These are phyloP conservation scores for Jackrogersella multiformis DNA, from an alignment of 495 filamentous ascomycete genomes.

Conservation along the genomic window DNA sequence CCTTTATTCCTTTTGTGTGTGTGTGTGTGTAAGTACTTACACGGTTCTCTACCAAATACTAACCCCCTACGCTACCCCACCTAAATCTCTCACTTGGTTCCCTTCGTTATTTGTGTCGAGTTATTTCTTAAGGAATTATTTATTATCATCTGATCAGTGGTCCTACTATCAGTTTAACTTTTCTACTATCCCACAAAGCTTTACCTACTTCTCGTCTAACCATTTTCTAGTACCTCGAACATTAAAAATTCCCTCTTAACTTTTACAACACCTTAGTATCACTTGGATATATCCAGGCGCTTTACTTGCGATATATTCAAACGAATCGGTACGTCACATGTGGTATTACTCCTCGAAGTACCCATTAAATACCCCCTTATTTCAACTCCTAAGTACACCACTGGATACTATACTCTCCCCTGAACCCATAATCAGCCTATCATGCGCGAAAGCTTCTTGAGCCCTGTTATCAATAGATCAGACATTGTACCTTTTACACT, in stretches of 20 bases:
- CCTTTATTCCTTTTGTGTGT: no score
- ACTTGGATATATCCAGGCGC: background rate
- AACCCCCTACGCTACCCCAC: background rate
- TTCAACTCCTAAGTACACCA: background rate
- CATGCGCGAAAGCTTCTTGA: background rate
- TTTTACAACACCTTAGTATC: background rate
- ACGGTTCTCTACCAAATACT: background rate
- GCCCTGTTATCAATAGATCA: background rate
- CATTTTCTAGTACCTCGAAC: background rate
- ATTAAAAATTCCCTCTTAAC: background rate
- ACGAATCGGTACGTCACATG: background rate
- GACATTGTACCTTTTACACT: background rate
- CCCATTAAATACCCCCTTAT: background rate
- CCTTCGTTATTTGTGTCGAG: background rate
- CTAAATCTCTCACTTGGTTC: no score
- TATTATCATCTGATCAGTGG: background rate
- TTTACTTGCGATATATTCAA: background rate
- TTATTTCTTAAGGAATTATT: background rate
- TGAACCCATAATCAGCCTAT: background rate
- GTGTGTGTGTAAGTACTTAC: no score
- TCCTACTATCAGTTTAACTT: background rate
- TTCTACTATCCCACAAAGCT: background rate
- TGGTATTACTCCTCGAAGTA: background rate
- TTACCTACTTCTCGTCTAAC: background rate
- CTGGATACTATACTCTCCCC: background rate